Evolutionary conservation across 805 yeast genomes (phyloP), one percentile per base, ranked within the genome.

Genomic region (Wickerhamomyces canadensis): DNA sequence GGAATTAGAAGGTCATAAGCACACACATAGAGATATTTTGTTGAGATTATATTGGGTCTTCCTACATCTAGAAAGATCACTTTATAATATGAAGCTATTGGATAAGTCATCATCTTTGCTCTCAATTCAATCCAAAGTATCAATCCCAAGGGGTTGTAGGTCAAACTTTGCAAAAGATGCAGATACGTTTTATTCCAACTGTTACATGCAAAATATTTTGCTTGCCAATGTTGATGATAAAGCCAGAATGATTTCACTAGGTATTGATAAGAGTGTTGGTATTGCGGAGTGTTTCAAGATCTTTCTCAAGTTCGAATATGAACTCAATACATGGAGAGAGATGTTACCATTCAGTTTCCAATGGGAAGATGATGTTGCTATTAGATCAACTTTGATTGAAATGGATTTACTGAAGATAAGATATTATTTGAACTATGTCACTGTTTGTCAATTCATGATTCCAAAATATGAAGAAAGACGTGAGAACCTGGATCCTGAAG

Each of bases 291-390:
- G 33, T 24, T 14, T 35, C 2, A 35, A 30, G 18, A 24, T 35
- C 6, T 35, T 35, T 25, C 22, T 35, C 9, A 35, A 35, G 14
- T 30, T 35, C 24, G 37, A 35, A 19, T 25, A 35, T 24, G 33
- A 35, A 17, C 13, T 35, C 13, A 35, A 35, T 22, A 24, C 37
- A 13, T 35, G 37, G 37, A 35, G 37, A 24, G 24, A n/a, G 6
- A 10, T 35, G 9, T 17, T 35, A 7, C 37, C 37, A 9, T 35
- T 35, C 19, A 35, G 15, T n/a, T 35, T 35, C 18, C 37, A 35
- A 14, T 35, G 37, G 37, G 37, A 35, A n/a, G 37, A 35, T 29
- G 37, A 35, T 19, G 32, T 29, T 19, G 18, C 37, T 13, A 30
- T 25, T 21, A 21, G 23, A 10, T 21, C 23, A 7, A 21, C 23